A percentile compares a stretch with the other conserved stretches of the same genome.
phyloP scores from a whole-genome alignment of 2,329 filamentous ascomycete genomes.

The Raffaelea albimanens region DNA sequence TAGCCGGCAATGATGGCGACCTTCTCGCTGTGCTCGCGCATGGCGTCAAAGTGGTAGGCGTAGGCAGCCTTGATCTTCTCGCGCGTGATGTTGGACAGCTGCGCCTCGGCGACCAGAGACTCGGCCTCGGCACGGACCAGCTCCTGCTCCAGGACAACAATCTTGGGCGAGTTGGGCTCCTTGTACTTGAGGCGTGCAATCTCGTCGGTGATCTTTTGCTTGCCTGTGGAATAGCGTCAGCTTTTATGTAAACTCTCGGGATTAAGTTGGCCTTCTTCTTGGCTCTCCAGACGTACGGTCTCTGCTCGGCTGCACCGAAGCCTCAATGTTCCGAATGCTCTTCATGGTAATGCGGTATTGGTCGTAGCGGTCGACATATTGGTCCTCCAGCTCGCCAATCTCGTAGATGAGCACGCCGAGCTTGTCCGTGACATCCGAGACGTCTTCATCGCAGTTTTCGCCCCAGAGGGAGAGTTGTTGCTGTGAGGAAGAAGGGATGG shows the following conservation, averaged over 20 bases:
- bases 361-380: constrained; percentile 97
- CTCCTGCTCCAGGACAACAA: constrained; percentile 96
- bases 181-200: constrained; percentile 99
- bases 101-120: constrained; percentile 95
- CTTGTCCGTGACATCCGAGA: constrained; percentile 98
- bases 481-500: constrained; percentile 32
- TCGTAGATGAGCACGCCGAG: constrained; percentile 96
- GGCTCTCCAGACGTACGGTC: constrained; percentile 74
- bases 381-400: constrained; percentile 95
- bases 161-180: constrained; percentile 95
- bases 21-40: constrained; percentile 97
- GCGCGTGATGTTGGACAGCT: constrained; percentile 97
- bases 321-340: constrained; percentile 98
- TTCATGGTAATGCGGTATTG: constrained; percentile 99
- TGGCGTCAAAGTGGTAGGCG: constrained; percentile 94
- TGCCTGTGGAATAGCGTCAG: constrained; percentile 65
- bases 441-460: constrained; percentile 89
- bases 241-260: no score
- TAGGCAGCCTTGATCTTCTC: constrained; percentile 99
- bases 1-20: constrained; percentile 95
- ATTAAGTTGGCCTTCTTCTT: neutral
- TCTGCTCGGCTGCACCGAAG: constrained; percentile 93
- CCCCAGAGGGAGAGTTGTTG: constrained; percentile 99
- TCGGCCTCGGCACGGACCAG: constrained; percentile 96
- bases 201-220: constrained; percentile 98